These are phyloP conservation scores for Caloboletus inedulis DNA, from an alignment of 1,284 basidiomycete species.

Conservation along the genomic window DNA sequence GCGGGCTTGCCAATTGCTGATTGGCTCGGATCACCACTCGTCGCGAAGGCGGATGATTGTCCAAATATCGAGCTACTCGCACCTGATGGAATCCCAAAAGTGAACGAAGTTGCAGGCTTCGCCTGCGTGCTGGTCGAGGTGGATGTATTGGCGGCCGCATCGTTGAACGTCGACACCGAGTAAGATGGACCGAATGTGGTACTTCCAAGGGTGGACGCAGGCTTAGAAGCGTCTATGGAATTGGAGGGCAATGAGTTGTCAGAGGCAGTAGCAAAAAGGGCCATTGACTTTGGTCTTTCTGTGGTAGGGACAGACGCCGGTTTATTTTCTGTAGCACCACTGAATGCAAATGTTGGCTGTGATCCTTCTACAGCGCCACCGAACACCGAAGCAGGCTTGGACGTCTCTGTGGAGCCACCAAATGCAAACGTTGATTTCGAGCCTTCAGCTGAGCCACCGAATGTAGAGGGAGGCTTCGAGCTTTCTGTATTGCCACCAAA, in stretches of 20 bases:
- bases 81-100: slow-evolving; percentile 18
- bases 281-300: slow-evolving; percentile 1
- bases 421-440: slow-evolving; percentile 13
- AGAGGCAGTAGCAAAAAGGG: background rate
- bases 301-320: background rate
- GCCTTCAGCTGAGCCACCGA: slow-evolving; percentile 9
- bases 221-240: slow-evolving; percentile 1
- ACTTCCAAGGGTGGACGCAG: slow-evolving; percentile 2
- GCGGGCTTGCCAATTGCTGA: slow-evolving; percentile 24
- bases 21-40: slow-evolving; percentile 12
- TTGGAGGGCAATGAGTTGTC: background rate
- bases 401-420: slow-evolving; percentile 8
- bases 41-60: slow-evolving; percentile 12
- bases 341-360: slow-evolving; percentile 6
- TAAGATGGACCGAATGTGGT: slow-evolving; percentile 5
- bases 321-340: slow-evolving; percentile 5
- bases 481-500: slow-evolving; percentile 12
- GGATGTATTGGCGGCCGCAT: slow-evolving; percentile 6
- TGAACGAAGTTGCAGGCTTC: slow-evolving; percentile 20
- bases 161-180: slow-evolving; percentile 17
- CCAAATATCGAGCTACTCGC: slow-evolving; percentile 9
- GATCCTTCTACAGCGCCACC: slow-evolving; percentile 3
- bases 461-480: slow-evolving; percentile 6
- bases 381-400: slow-evolving; percentile 10
- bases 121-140: slow-evolving; percentile 4